These are phyloP conservation scores for Exidia glandulosa DNA, from an alignment of 768 basidiomycete genomes.

Conservation along the genomic window DNA sequence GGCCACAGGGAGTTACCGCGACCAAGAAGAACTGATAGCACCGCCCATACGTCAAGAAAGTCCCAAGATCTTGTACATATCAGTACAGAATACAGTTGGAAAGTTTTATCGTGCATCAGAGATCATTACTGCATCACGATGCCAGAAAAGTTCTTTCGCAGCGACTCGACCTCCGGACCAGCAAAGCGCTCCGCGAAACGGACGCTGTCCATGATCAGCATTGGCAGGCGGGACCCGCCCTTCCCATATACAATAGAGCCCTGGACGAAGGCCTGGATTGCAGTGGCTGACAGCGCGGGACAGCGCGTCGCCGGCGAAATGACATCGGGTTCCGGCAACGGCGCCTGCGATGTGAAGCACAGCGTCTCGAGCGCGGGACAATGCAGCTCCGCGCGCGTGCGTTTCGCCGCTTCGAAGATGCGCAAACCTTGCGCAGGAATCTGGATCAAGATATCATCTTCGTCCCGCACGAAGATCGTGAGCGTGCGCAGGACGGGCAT, in stretches of 20 bases:
- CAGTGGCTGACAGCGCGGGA: not conserved
- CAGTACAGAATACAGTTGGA: too few relatives aligned
- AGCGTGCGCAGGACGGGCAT: not conserved
- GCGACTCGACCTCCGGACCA: not conserved
- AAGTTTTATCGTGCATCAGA: too few relatives aligned
- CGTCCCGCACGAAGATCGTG: not conserved
- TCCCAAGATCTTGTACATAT: too few relatives aligned
- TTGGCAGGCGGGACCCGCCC: not conserved
- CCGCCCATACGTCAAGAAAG: too few relatives aligned
- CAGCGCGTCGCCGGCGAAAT: not conserved
- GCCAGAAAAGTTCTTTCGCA: not conserved
- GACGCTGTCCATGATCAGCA: not conserved
- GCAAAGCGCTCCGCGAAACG: not conserved
- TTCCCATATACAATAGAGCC: too few relatives aligned
- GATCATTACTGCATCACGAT: not conserved
- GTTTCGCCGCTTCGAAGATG: not conserved
- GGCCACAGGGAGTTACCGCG: too few relatives aligned
- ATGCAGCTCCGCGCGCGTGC: not conserved
- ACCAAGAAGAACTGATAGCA: too few relatives aligned
- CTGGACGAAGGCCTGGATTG: not conserved
- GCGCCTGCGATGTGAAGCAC: not conserved
- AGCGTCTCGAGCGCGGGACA: not conserved
- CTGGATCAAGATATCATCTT: not conserved
- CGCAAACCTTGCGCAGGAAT: not conserved
- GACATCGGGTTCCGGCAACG: not conserved